phyloP scores from a whole-genome alignment of 129 eudicot species.

The Daucus carota region DNA sequence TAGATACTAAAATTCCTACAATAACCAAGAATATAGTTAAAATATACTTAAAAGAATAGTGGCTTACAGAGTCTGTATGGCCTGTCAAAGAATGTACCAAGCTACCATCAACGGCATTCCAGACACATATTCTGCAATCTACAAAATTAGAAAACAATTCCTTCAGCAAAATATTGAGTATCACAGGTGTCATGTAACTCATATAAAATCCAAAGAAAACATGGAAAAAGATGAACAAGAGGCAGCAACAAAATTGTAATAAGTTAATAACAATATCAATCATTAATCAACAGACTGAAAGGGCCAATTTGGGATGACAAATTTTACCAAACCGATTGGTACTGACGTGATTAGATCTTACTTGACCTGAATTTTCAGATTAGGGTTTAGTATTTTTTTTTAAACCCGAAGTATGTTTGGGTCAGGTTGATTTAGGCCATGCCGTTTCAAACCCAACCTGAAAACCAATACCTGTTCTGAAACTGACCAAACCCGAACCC shows the following conservation, averaged over 20 bases:
- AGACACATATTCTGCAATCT: constrained; percentile 99
- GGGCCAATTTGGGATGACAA: too few species aligned
- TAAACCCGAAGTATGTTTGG: too few species aligned
- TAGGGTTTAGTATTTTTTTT: too few species aligned
- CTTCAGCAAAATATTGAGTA: not conserved
- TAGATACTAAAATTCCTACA: not conserved
- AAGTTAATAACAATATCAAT: too few species aligned
- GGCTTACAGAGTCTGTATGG: constrained; percentile 86
- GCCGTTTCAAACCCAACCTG: too few species aligned
- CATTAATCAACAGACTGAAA: not conserved
- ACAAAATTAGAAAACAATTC: constrained; percentile 15
- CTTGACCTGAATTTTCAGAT: too few species aligned
- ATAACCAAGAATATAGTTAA: not conserved
- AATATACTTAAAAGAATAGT: not conserved
- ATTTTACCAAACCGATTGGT: too few species aligned
- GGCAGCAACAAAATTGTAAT: not conserved
- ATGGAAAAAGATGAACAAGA: not conserved
- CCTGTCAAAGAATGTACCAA: constrained; percentile 95
- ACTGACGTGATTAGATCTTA: too few species aligned
- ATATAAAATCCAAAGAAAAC: not conserved
- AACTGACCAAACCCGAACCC: too few species aligned
- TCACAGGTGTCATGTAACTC: not conserved
- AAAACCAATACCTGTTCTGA: too few species aligned
- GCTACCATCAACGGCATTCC: constrained; percentile 99
- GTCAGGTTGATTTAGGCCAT: too few species aligned